These are phyloP conservation scores for Rhodamnia argentea DNA, from an alignment of 345 rosid species.

Conservation along the genomic window DNA sequence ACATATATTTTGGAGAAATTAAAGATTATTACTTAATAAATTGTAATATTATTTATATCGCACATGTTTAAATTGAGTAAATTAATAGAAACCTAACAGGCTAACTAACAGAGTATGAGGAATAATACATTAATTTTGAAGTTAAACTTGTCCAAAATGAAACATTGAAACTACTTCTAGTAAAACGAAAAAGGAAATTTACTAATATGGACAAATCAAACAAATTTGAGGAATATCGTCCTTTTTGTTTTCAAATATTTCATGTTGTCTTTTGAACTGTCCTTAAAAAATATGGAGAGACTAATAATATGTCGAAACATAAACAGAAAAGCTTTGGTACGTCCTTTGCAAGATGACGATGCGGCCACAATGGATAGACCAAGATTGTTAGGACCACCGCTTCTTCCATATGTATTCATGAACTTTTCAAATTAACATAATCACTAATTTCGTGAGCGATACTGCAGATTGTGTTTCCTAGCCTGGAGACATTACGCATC, in stretches of 20 bases:
- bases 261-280: neutral
- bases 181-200: neutral
- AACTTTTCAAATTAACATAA: neutral
- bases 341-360: neutral
- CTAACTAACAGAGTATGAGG: neutral
- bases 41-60: fast-evolving
- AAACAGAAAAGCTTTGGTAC: neutral
- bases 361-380: neutral
- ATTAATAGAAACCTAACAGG: neutral
- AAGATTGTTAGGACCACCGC: neutral
- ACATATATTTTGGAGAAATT: neutral
- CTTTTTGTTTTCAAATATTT: too few species aligned
- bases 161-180: neutral
- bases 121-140: neutral
- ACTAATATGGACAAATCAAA: neutral
- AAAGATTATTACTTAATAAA: too few species aligned
- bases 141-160: neutral
- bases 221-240: too few species aligned
- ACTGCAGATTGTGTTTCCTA: neutral
- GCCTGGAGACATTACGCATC: neutral
- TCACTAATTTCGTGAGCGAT: fast-evolving
- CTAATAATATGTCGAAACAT: neutral
- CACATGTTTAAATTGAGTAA: too few species aligned
- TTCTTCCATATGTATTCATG: neutral
- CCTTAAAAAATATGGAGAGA: neutral